A percentile compares a stretch with the other conserved stretches of the same genome.
phyloP scores from a whole-genome alignment of 164 flowering plant genomes.

The Tinospora cordifolia region DNA sequence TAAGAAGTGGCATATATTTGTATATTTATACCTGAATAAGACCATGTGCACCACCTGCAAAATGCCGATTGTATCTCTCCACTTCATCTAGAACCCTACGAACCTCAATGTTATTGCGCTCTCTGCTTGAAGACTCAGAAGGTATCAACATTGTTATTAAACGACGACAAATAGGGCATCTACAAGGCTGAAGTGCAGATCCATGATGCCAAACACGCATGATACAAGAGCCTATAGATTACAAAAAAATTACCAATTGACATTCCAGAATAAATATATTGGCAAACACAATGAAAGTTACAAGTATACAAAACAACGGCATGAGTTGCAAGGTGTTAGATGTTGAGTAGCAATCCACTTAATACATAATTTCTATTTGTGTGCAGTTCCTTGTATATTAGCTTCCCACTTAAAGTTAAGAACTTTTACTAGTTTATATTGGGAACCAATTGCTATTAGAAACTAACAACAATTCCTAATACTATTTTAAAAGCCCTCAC shows the following conservation, averaged over 20 bases:
- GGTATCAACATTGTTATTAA: constrained; percentile 72
- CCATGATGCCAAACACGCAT: constrained; percentile 77
- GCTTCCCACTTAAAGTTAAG: too few species aligned
- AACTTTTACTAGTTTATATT: too few species aligned
- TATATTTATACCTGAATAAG: constrained; percentile 51
- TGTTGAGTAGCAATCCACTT: too few species aligned
- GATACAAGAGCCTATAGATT: constrained; percentile 55
- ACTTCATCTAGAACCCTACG: constrained; percentile 35
- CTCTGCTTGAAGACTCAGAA: constrained; percentile 33
- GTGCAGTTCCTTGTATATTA: too few species aligned
- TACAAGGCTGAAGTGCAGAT: constrained; percentile 68
- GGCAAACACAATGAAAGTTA: neutral
- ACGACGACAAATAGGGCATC: constrained; percentile 87
- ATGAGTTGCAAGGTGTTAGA: too few species aligned
- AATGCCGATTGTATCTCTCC: constrained; percentile 61
- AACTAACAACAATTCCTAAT: too few species aligned
- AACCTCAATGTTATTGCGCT: constrained; percentile 39
- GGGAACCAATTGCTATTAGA: too few species aligned
- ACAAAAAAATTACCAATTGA: neutral
- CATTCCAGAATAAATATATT: neutral
- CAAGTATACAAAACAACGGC: neutral
- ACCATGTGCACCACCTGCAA: constrained; percentile 44
- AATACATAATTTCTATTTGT: too few species aligned
- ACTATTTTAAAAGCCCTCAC: too few species aligned
- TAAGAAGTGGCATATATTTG: neutral